Base-by-base conservation (phyloP, 768 basidiomycete genomes). In the Asterophora lycoperdoides region DNA sequence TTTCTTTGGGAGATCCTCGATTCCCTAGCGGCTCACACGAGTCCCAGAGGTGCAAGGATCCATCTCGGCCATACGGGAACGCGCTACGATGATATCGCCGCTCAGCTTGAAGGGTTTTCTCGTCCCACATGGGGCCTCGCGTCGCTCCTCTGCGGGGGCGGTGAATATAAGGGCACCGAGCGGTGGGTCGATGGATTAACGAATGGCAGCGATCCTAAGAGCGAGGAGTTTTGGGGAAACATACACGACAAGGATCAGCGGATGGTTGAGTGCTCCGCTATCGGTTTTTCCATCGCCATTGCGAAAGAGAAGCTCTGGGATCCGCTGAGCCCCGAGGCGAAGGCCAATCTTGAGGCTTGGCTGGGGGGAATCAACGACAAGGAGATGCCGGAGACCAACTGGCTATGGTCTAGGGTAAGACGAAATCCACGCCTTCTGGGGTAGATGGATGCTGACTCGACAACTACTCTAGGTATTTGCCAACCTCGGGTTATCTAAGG, bases 331-430 rank as follows among this genome's bases (percentile, higher is more conserved):
- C 68, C 71, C 3, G 66, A 73, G 49, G 77, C 73, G 9, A 82
- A 83, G 65, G 64, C 63, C 50, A 74, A 80, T 51, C 72, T 88
- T 33, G 84, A 80, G 54, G 67, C 67, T 9, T 89, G 86, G 83
- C 70, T 89, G 3, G 79, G 81, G 7, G 79, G 82, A 0, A 87
- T 89, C 77, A 89, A 87, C 59, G 82, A 84, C 64, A 88, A 87
- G 70, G 77, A 83, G 53, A 88, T 89, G 85, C 85, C 86, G 19
- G 84, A 88, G 60, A 88, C 86, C 6, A 89, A 89, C 58, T 88
- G 86, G 85, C 71, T 90, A 5, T 89, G 86, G 86, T 89, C 89
- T 66, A 74, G 86, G 49, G 85, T 81, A 77, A 23, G 23, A 23
- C 23, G 23, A 23, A 3, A 3, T 6, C 23, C 23, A 6, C 23